Conservation (phyloP, 192 early-diverging fungal genomes). For the Pilaira anomala region DNA sequence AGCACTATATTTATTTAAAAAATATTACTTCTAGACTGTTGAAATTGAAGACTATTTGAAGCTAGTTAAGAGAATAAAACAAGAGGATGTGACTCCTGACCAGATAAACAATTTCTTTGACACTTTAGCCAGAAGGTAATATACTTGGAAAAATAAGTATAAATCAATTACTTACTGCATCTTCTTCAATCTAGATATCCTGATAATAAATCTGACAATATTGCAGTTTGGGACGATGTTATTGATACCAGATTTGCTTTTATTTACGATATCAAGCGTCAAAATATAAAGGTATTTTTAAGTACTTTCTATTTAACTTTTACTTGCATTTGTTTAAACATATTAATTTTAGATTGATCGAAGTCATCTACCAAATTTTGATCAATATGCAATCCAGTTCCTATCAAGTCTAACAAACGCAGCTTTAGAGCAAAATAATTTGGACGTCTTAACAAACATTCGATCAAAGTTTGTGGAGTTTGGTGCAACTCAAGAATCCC, state of each 20-base stretch:
- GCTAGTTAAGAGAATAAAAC: constrained; percentile 10
- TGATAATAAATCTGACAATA: constrained; percentile 41
- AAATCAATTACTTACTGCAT: too few species aligned
- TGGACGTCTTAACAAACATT: neutral
- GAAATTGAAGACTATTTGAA: constrained; percentile 56
- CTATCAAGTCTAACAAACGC: constrained; percentile 49
- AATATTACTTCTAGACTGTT: too few species aligned
- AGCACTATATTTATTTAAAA: too few species aligned
- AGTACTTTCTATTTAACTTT: constrained; percentile 2
- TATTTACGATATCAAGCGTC: too few species aligned
- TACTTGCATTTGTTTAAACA: too few species aligned
- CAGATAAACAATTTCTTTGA: constrained; percentile 13
- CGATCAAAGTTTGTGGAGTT: too few species aligned
- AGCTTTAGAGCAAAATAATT: constrained; percentile 53
- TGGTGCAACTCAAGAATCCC: too few species aligned
- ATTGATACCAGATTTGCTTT: constrained; percentile 39
- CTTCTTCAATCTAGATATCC: too few species aligned
- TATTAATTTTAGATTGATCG: too few species aligned
- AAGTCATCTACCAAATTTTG: constrained; percentile 6
- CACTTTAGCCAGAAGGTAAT: neutral
- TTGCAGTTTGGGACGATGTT: constrained; percentile 63
- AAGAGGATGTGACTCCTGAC: neutral
- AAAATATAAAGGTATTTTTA: neutral
- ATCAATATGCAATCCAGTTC: constrained; percentile 25
- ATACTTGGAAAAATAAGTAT: too few species aligned